Evolutionary conservation across 352 stramenopile species (phyloP), one percentile per base, ranked within the genome.

Genomic region (Phytophthora aleatoria): DNA sequence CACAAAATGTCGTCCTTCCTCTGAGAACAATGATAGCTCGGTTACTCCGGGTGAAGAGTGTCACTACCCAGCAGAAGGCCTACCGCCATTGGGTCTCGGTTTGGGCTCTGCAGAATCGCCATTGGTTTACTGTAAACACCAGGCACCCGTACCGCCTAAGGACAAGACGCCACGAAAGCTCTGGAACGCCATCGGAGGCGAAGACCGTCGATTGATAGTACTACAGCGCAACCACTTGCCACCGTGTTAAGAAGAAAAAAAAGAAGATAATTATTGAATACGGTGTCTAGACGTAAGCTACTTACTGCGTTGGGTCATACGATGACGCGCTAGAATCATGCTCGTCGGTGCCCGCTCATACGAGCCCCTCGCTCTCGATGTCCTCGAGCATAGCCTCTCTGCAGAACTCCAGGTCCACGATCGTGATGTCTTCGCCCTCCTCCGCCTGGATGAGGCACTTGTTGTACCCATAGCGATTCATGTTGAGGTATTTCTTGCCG

Each of bases 101-200:
- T 38, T 64, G 4, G 58, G 54, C 28, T 51, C 51, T 31, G 41
- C 49, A 15, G 47, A 52, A 1, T 41, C 55, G 0, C 76, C 77
- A 1, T 42, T 89, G 35, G 57, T 83, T 45, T 89, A 87, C 54
- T 85, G 73, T 59, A 87, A 87, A 50, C 77, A 87, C 45, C 74
- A 88, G 43, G 78, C 71, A 7, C 79, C 77, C 8, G 76, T 86
- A 50, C 67, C 78, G 11, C 64, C 74, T 0, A 86, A 87, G 36
- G 55, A 77, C 35, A 89, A 89, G 58, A 92, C 80, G 8, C 81
- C 80, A 28, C 74, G 81, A 38, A 90, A 87, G 39, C 78, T 91
- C 49, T 92, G 81, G 84, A 92, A 92, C 35, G 84, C 80, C 5
- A 90, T 91, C 50, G 81, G 81, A 24, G 84, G 80, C 10, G 82